Conservation (phyloP, 768 basidiomycete genomes). For the Xerocomellus intermedius region DNA sequence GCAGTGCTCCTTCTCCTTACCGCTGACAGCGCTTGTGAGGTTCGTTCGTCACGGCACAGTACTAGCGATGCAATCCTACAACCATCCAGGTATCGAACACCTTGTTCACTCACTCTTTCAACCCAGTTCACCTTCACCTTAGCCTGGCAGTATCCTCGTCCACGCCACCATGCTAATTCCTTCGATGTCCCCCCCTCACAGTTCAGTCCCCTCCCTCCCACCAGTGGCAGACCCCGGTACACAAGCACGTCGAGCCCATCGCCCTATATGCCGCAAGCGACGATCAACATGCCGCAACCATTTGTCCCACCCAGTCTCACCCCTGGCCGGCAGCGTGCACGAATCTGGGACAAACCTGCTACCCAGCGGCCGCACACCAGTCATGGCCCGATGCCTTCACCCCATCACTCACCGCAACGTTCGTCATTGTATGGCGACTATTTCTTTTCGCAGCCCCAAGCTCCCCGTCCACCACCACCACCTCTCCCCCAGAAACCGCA, state of each 20-base stretch:
- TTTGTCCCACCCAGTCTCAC: slow-evolving; percentile 26
- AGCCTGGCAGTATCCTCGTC: slow-evolving; percentile 21
- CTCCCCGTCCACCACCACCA: slow-evolving; percentile 28
- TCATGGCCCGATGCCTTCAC: slow-evolving; percentile 2
- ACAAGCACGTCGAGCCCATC: slow-evolving; percentile 18
- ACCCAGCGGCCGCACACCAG: slow-evolving; percentile 13
- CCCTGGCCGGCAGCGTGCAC: slow-evolving; percentile 22
- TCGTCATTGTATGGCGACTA: slow-evolving; percentile 31
- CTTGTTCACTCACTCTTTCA: not conserved
- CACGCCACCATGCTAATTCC: slow-evolving; percentile 22
- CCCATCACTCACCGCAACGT: slow-evolving; percentile 12
- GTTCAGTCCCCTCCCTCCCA: slow-evolving; percentile 2
- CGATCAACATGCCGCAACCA: slow-evolving; percentile 1
- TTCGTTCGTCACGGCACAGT: too few species aligned
- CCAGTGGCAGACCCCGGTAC: slow-evolving; percentile 19
- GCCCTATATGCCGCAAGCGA: not conserved
- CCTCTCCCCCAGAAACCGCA: slow-evolving; percentile 33
- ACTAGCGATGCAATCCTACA: slow-evolving; percentile 31
- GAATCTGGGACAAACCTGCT: slow-evolving; percentile 18
- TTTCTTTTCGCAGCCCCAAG: slow-evolving; percentile 13
- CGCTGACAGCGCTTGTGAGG: not conserved
- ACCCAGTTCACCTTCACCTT: slow-evolving; percentile 1
- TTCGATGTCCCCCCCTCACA: slow-evolving; percentile 17
- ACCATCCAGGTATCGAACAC: slow-evolving; percentile 27
- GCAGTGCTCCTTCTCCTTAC: not conserved